These are phyloP conservation scores for Helenozyma rhizophorensis DNA, from an alignment of 805 yeast species.

Conservation along the genomic window DNA sequence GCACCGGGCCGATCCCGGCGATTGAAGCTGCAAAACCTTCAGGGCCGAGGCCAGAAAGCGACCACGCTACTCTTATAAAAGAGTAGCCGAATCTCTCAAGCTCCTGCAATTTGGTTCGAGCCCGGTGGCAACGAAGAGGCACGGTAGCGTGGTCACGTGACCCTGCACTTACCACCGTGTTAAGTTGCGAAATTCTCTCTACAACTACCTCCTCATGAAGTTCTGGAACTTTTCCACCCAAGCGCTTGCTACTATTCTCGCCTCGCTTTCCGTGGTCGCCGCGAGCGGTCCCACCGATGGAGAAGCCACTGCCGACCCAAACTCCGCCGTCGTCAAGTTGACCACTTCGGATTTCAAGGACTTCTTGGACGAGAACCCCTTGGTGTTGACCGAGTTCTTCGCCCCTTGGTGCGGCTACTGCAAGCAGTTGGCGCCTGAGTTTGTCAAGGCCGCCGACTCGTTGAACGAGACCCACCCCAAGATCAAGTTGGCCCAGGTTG, in stretches of 20 bases:
- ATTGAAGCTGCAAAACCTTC: no score
- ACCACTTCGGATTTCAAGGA: conserved; percentile 59
- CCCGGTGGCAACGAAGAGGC: no score
- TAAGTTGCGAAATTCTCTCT: no score
- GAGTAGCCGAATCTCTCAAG: no score
- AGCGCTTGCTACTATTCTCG: conserved; percentile 33
- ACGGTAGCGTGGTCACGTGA: no score
- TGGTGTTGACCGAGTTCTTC: conserved; percentile 82
- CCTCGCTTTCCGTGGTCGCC: conserved; percentile 27
- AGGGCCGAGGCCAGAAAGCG: no score
- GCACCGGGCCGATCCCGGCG: no score
- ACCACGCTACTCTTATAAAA: no score
- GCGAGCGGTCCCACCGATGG: conserved; percentile 43
- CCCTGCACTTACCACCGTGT: no score
- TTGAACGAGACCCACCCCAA: conserved; percentile 49
- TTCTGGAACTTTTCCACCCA: conserved; percentile 38
- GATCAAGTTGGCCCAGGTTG: conserved; percentile 76
- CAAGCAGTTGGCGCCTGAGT: conserved; percentile 82
- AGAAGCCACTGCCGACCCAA: conserved; percentile 71
- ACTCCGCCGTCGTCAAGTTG: conserved; percentile 83
- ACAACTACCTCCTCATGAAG: conserved; percentile 22
- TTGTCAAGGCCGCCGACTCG: conserved; percentile 62
- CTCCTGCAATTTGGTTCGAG: no score
- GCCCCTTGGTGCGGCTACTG: conserved; percentile 99
- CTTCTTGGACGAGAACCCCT: conserved; percentile 66